phyloP scores from a whole-genome alignment of 2,329 filamentous ascomycete species.

The Aspergillus uvarum region DNA sequence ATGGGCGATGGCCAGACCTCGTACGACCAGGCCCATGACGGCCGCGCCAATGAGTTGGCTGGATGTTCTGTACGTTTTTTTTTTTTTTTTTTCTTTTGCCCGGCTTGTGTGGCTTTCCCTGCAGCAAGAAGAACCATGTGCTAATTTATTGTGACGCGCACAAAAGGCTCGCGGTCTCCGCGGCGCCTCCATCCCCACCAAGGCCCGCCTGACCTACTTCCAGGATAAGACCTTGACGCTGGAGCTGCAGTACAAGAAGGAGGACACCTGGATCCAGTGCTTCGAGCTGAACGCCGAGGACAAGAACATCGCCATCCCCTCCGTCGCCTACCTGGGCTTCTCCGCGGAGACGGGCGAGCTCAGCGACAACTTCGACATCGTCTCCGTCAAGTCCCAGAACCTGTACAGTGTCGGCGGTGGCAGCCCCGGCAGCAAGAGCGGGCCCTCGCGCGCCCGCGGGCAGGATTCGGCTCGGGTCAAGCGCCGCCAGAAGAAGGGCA shows the following conservation, averaged over 20 bases:
- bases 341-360: slow-evolving; percentile 85
- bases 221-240: slow-evolving; percentile 89
- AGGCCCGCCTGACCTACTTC: slow-evolving; percentile 89
- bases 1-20: slow-evolving; percentile 82
- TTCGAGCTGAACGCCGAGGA: slow-evolving; percentile 67
- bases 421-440: slow-evolving; percentile 20
- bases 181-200: slow-evolving; percentile 75
- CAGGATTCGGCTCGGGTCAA: slow-evolving; percentile 24
- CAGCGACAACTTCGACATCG: slow-evolving; percentile 96
- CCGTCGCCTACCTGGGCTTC: slow-evolving; percentile 64
- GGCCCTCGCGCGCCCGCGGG: slow-evolving; percentile 22
- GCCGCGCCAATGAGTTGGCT: slow-evolving; percentile 87
- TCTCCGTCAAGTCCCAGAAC: slow-evolving; percentile 82
- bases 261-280: slow-evolving; percentile 84
- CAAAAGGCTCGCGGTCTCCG: slow-evolving; percentile 74
- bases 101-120: too few species aligned
- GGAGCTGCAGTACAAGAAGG: slow-evolving; percentile 90
- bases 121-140: too few species aligned
- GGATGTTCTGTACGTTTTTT: slow-evolving; percentile 71
- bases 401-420: slow-evolving; percentile 63
- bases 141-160: too few species aligned
- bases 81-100: too few species aligned
- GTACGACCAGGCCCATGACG: slow-evolving; percentile 93
- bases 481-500: slow-evolving; percentile 36
- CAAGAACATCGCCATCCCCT: slow-evolving; percentile 74